Evolutionary conservation across 2,329 filamentous ascomycete species (phyloP), one percentile per base, ranked within the genome.

Genomic region (Calycina herbarum): DNA sequence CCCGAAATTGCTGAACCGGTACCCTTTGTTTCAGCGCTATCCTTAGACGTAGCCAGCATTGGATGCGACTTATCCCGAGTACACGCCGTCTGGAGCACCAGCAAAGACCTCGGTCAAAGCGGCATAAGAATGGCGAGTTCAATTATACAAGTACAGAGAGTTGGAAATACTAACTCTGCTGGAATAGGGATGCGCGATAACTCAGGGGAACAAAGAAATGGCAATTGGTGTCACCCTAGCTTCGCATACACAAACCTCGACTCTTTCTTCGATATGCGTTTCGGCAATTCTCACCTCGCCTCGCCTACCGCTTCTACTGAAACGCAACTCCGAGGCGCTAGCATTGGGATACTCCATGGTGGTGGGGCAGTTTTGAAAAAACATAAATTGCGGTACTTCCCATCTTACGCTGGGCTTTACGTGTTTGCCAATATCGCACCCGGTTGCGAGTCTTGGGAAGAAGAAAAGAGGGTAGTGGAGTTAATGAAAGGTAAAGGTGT

Each of bases 181-280:
- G 8, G 27, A 40, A 15, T 57, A 67, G 65, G 65, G 62, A 7
- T 67, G 65, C 38, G 59, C 57, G 5, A 48, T 67, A 7, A 64
- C 65, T 1, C 65, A 66, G 54, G 31, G 24, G 1, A 67, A 67
- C 38, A 20, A 56, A 57, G 62, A 59, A 48, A 56, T 67, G 48
- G 45, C 48, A 15, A 38, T 61, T 3, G 61, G 61, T 5, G 5
- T 35, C 2, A 40, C 57, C 8, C 57, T 66, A 5, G 57, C 61
- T 17, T n/a, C 57, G 2, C 15, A 61, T 20, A 66, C 57, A 13
- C 17, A 20, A 33, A 62, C 54, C 5, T 66, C 65, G 7, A 20
- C 65, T 15, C 51, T 66, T 3, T 58, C 65, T 11, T n/a, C 61
- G 2, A 58, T 66, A 3, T 66, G 40, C 31, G 35, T 59, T n/a